Evolutionary conservation across 2,329 filamentous ascomycete genomes (phyloP), one percentile per base, ranked within the genome.

Genomic region (Penicillium hesseltinei): DNA sequence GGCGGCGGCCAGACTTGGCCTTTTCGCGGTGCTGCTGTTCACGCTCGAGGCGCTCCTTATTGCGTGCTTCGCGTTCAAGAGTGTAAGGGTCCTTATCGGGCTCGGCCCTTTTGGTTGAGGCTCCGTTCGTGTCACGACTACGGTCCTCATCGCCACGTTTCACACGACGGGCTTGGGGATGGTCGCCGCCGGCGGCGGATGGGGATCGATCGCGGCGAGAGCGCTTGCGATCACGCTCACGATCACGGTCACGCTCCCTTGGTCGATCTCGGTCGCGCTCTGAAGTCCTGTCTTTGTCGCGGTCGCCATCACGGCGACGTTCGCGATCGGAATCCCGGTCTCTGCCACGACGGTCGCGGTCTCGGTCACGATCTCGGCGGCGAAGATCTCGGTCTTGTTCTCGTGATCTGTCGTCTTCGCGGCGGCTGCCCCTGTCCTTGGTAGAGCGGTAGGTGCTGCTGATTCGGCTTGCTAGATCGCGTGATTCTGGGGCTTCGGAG

Each of bases 21-120:
- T 73, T 69, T 5, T 92, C 88, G 5, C 78, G 78, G 11, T 80
- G 82, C 54, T 94, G 90, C 63, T 82, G 80, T 67, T 89, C 87
- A 61, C 84, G 85, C 42, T 90, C 71, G 54, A 84, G 76, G 8
- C 83, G 79, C 73, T 93, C 89, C 15, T 76, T 72, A 45, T 80
- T 78, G 62, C 91, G 79, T 52, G 84, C 80, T 59, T 88, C 88
- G 64, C 90, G 91, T 71, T 93, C 90, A 51, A 88, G 82, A 40
- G 89, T 91, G 69, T 91, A 69, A 79, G 85, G 66, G 82, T 92
- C 85, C 86, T 91, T 77, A 35, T 77, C 72, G 1, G 69, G 64
- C 25, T 69, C 68, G 4, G 66, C 43, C 5, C 60, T 49, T 21
- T 62, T 65, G 7, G 62, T 47, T 3, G 54, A 51, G 19, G 11